Evolutionary conservation across 176 grass and related monocot species (phyloP).

Genomic region (Chrysopogon serrulatus): DNA sequence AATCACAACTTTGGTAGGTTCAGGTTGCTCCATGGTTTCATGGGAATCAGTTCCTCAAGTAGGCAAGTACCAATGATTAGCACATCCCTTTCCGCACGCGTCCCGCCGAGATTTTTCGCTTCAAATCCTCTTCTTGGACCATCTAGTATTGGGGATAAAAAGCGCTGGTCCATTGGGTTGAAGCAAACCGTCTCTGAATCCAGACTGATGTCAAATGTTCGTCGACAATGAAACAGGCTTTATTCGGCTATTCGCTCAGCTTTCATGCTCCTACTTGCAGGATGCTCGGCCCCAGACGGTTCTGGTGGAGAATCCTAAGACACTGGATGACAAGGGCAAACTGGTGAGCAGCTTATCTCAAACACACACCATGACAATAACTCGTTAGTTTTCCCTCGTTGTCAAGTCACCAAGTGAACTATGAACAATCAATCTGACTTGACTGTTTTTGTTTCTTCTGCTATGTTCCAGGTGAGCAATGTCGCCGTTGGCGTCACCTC

Average conservation of each 20-base stretch:
- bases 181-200: conserved; percentile 11
- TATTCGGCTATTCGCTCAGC: conserved; percentile 33
- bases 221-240: not conserved
- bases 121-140: conserved; percentile 4
- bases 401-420: not conserved
- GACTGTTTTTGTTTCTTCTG: conserved; percentile 10
- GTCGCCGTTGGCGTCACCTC: conserved; percentile 48
- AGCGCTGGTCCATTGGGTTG: not conserved
- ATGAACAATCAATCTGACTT: not conserved
- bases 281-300: conserved; percentile 49
- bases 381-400: not conserved
- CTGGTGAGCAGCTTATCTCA: conserved; percentile 29
- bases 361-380: not conserved
- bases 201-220: conserved; percentile 39
- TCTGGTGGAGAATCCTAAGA: conserved; percentile 59
- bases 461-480: conserved; percentile 41
- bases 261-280: conserved; percentile 30
- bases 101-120: not conserved
- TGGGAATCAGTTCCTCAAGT: conserved; percentile 31
- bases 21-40: conserved; percentile 33
- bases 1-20: conserved; percentile 37
- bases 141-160: not conserved
- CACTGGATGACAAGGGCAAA: conserved; percentile 52
- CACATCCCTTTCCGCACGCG: not conserved
- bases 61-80: conserved; percentile 29